Evolutionary conservation across 2,329 filamentous ascomycete species (phyloP).

Genomic region (Fusarium papillatum): DNA sequence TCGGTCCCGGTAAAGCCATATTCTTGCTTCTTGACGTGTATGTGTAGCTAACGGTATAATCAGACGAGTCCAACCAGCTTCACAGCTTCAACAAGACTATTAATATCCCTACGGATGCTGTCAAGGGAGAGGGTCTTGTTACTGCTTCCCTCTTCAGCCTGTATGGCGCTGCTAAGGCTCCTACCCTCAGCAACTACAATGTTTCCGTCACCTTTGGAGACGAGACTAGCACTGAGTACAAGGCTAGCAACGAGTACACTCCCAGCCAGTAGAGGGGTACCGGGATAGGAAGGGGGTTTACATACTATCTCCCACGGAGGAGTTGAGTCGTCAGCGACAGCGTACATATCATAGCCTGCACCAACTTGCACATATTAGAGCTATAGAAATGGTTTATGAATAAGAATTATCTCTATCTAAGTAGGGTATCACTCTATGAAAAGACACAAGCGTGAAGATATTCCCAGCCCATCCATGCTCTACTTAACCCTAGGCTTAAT

Average conservation of each 20-base stretch:
- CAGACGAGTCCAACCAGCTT: conserved; percentile 40
- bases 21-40: background rate
- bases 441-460: conserved; percentile 12
- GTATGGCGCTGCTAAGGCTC: conserved; percentile 41
- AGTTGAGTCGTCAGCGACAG: background rate
- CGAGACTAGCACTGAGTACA: conserved; percentile 42
- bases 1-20: conserved; percentile 49
- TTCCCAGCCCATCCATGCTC: conserved; percentile 7
- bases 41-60: background rate
- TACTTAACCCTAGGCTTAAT: conserved; percentile 46
- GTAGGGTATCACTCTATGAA: conserved; percentile 45
- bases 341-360: background rate
- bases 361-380: background rate
- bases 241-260: background rate
- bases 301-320: background rate
- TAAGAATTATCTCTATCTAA: conserved; percentile 28
- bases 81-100: conserved; percentile 45
- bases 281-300: background rate
- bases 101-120: conserved; percentile 36
- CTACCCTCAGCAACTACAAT: conserved; percentile 43
- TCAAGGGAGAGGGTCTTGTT: conserved; percentile 42
- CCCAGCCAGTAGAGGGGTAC: background rate
- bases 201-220: conserved; percentile 40
- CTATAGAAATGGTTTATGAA: conserved; percentile 1
- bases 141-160: conserved; percentile 46